Evolutionary conservation across 805 yeast species (phyloP).

Genomic region (Ogataea wickerhamii): DNA sequence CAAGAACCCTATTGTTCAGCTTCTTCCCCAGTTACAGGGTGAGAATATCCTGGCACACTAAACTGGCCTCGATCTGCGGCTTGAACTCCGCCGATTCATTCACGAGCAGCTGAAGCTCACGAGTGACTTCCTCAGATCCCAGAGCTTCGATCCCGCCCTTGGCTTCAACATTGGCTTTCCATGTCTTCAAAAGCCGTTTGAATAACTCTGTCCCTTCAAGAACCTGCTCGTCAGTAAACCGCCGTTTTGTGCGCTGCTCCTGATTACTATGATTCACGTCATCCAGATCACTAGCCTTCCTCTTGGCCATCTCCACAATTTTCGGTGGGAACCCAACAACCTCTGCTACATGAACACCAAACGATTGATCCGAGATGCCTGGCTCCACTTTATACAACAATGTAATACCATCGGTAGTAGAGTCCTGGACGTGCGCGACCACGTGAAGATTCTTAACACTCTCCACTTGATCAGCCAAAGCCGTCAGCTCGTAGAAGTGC

Average conservation of each 20-base stretch:
- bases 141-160: constrained; percentile 40
- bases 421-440: constrained; percentile 77
- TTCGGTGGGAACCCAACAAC: constrained; percentile 89
- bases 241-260: constrained; percentile 42
- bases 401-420: constrained; percentile 64
- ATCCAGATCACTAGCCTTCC: constrained; percentile 87
- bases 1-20: no score
- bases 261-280: constrained; percentile 41
- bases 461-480: constrained; percentile 56
- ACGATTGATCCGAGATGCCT: constrained; percentile 93
- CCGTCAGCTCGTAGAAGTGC: constrained; percentile 94
- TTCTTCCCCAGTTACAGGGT: constrained; percentile 13
- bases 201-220: constrained; percentile 51
- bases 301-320: constrained; percentile 90
- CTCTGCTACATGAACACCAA: constrained; percentile 97
- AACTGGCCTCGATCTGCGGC: constrained; percentile 12
- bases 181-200: constrained; percentile 46
- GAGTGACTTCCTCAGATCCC: constrained; percentile 40
- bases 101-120: constrained; percentile 37
- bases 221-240: constrained; percentile 51
- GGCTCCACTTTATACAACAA: constrained; percentile 90
- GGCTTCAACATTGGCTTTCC: constrained; percentile 49
- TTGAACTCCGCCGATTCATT: constrained; percentile 16
- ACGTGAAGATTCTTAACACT: constrained; percentile 85
- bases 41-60: constrained; percentile 25